Percentiles rank a stretch among this genome's conserved stretches.
Evolutionary conservation across 805 yeast genomes (phyloP).

Genomic region (Maudiozyma bulderi): DNA sequence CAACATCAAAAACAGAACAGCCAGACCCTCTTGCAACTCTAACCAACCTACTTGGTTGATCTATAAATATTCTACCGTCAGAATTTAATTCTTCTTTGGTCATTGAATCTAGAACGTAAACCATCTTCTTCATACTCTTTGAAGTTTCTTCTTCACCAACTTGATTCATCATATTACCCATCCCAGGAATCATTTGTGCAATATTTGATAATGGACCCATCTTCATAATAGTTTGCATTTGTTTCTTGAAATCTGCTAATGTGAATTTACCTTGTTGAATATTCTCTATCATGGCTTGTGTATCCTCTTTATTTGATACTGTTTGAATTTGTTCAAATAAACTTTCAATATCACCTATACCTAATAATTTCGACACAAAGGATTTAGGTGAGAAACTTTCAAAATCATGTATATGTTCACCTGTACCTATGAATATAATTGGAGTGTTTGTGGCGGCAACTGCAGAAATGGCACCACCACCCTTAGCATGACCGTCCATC

Average conservation of each 20-base stretch:
- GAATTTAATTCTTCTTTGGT: conserved; percentile 82
- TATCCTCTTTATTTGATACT: conserved; percentile 67
- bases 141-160: conserved; percentile 89
- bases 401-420: conserved; percentile 90
- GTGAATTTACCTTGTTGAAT: conserved; percentile 93
- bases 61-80: conserved; percentile 72
- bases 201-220: conserved; percentile 95
- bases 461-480: conserved; percentile 99
- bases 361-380: conserved; percentile 83
- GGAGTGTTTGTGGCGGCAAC: conserved; percentile 97
- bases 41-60: conserved; percentile 76
- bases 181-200: conserved; percentile 91
- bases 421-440: conserved; percentile 92
- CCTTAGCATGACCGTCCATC: conserved; percentile 98
- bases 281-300: conserved; percentile 83
- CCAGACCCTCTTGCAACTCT: conserved; percentile 95
- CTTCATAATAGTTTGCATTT: conserved; percentile 88
- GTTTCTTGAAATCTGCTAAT: conserved; percentile 81
- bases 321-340: conserved; percentile 84
- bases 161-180: conserved; percentile 77
- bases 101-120: conserved; percentile 92
- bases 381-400: conserved; percentile 86
- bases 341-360: conserved; percentile 92
- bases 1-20: conserved; percentile 84
- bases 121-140: conserved; percentile 75